These are phyloP conservation scores for Musa beccarii DNA, from an alignment of 176 grass and related monocot genomes.

Conservation along the genomic window DNA sequence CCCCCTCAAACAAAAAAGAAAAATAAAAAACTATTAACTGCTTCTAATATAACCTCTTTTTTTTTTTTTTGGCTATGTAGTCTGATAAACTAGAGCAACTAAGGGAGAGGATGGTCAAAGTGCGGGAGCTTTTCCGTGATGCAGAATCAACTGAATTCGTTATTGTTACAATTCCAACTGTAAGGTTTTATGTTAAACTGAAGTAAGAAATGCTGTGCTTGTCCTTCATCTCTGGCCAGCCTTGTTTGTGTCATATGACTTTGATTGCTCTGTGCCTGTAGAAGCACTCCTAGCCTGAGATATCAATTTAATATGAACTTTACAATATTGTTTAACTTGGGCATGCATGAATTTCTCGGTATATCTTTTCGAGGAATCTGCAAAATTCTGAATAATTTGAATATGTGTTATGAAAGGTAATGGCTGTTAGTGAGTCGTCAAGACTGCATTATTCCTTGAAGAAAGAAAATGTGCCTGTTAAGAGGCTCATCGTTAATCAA, in stretches of 20 bases:
- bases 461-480: conserved; percentile 94
- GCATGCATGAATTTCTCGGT: neutral
- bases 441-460: conserved; percentile 67
- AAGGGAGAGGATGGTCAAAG: conserved; percentile 86
- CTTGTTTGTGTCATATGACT: neutral
- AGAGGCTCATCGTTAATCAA: conserved; percentile 87
- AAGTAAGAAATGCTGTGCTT: neutral
- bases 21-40: neutral
- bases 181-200: conserved; percentile 16
- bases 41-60: neutral
- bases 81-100: conserved; percentile 80
- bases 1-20: conserved; percentile 1
- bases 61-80: conserved; percentile 23
- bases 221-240: neutral
- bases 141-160: conserved; percentile 85
- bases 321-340: neutral
- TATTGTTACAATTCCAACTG: conserved; percentile 93
- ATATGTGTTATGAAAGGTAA: conserved; percentile 35
- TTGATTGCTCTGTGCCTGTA: neutral
- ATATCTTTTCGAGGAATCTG: neutral
- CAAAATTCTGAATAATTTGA: neutral
- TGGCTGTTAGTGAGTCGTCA: conserved; percentile 34
- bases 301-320: neutral
- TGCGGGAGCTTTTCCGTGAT: conserved; percentile 82
- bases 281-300: neutral